Conservation (phyloP, 495 filamentous ascomycete species). For the Cladorrhinum samala region DNA sequence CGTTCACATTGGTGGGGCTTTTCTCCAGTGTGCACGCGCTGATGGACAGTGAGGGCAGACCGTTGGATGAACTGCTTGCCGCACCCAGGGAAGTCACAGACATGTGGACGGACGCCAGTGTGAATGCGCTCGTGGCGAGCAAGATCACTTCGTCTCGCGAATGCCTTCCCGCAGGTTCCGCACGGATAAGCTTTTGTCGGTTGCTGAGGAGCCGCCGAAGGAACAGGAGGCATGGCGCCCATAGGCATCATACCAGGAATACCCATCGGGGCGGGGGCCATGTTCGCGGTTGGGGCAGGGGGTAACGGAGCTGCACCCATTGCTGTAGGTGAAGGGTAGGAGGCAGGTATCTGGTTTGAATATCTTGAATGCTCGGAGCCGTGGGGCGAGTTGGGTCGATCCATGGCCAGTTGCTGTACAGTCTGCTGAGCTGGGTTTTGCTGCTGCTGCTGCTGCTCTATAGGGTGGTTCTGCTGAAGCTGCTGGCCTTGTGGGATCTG, state of each 20-base stretch:
- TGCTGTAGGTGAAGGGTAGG: constrained; percentile 31
- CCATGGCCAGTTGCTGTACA: constrained; percentile 39
- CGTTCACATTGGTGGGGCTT: constrained; percentile 98
- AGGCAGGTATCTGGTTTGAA: constrained; percentile 26
- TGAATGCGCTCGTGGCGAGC: constrained; percentile 96
- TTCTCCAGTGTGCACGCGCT: constrained; percentile 92
- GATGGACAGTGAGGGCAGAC: constrained; percentile 94
- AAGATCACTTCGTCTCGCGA: constrained; percentile 89
- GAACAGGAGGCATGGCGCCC: constrained; percentile 24
- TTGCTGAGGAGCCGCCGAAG: constrained; percentile 16
- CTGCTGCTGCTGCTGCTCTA: constrained; percentile 11
- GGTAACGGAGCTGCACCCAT: constrained; percentile 26
- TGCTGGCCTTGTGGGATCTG: constrained; percentile 12
- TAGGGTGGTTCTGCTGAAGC: constrained; percentile 8
- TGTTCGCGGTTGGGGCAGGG: constrained; percentile 44
- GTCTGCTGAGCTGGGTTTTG: constrained; percentile 3
- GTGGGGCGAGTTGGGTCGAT: constrained; percentile 65
- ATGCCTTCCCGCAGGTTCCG: constrained; percentile 82
- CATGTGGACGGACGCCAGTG: constrained; percentile 83
- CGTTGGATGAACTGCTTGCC: constrained; percentile 96
- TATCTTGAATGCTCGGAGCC: constrained; percentile 50
- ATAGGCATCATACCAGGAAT: constrained; percentile 46
- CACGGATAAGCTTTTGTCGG: constrained; percentile 79
- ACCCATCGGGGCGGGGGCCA: constrained; percentile 41
- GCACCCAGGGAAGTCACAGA: constrained; percentile 84